Evolutionary conservation across 1,284 basidiomycete species (phyloP), one percentile per base, ranked within the genome.

Genomic region (Bjerkandera adusta): DNA sequence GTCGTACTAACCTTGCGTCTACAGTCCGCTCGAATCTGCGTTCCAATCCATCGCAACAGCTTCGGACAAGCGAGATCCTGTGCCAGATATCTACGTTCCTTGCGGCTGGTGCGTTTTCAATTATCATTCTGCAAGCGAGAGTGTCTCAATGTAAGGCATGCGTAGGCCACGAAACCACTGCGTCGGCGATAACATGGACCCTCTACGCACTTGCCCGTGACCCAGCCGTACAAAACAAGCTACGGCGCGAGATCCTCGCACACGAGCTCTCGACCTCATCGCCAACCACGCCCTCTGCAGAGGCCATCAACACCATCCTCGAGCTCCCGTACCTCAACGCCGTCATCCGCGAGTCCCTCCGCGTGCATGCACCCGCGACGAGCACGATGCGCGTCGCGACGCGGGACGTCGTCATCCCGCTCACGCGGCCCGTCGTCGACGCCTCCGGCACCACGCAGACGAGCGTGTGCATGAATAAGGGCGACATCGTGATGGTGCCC

Each of bases 71-170:
- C 12, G 87, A 92, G 57, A 79, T 87, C 3, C 67, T 84, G 21
- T 85, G 78, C 48, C 87, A 91, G 62, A 87, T 92, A 51, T 81
- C 83, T 6, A 91, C 85, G 0, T 88, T 92, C 61, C 74, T 92
- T 38, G 73, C 79, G n/a, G 80, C 80, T 2, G 79, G 54, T 51
- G 20, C 13, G 38, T 35, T 11, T 29, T 8, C 25, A 4, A 5
- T 18, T 18, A 20, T 3, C 15, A 3, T 12, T 33, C 24, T 4
- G 2, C 2, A 37, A 12, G n/a, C n/a, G n/a, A n/a, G n/a, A n/a
- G n/a, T n/a, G n/a, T n/a, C n/a, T n/a, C n/a, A n/a, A n/a, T n/a
- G n/a, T n/a, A n/a, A n/a, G n/a, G n/a, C n/a, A n/a, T n/a, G 3
- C 12, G 15, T 37, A 38, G 63, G 81, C 15, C 75, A 83, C 63